phyloP scores from a whole-genome alignment of 2,329 filamentous ascomycete species.

The Nothophoma quercina region DNA sequence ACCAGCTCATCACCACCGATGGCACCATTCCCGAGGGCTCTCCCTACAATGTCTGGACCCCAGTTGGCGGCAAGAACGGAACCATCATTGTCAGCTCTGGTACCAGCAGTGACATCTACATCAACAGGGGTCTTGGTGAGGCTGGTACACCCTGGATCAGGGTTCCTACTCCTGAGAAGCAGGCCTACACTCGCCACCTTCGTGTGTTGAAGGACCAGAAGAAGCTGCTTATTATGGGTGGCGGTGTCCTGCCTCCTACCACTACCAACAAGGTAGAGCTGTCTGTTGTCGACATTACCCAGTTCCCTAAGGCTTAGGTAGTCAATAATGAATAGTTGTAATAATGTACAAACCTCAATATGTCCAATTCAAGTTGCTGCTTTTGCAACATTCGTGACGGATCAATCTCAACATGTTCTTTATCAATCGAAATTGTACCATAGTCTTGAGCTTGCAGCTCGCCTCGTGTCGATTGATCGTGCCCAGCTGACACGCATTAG shows the following conservation, averaged over 20 bases:
- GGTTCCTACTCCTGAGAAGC: conserved; percentile 50
- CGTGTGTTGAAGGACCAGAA: conserved; percentile 53
- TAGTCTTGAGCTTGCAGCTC: no score
- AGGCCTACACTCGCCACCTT: conserved; percentile 58
- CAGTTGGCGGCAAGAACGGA: conserved; percentile 57
- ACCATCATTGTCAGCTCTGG: conserved; percentile 59
- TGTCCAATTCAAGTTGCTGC: neutral
- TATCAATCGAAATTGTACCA: no score
- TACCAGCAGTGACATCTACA: conserved; percentile 53
- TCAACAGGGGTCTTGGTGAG: conserved; percentile 57
- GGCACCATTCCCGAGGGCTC: conserved; percentile 56
- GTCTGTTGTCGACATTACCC: conserved; percentile 42
- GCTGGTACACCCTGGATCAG: conserved; percentile 54
- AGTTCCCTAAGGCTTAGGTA: conserved; percentile 10
- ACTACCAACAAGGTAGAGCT: conserved; percentile 43
- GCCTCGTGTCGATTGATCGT: no score
- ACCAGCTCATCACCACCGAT: conserved; percentile 54
- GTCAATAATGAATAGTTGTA: neutral
- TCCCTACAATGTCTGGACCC: conserved; percentile 63
- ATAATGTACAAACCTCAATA: neutral
- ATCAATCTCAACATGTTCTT: neutral
- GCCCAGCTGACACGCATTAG: no score
- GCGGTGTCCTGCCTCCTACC: conserved; percentile 46
- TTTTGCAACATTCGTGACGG: neutral
- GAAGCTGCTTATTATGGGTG: conserved; percentile 53